Evolutionary conservation across 805 yeast species (phyloP).

Genomic region (Candida broadrunensis): DNA sequence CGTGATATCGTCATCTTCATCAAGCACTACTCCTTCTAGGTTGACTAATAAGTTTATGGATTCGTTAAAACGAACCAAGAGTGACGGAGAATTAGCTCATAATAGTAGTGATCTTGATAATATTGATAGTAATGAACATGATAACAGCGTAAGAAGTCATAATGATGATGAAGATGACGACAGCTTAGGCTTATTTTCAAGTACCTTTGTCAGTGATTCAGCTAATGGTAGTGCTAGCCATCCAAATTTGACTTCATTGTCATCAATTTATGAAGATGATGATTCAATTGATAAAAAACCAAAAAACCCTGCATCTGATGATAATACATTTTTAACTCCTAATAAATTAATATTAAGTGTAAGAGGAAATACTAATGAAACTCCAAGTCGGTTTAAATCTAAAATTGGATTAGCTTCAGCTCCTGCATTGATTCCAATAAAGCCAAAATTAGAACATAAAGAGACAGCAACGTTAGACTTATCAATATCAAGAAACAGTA

Average conservation of each 20-base stretch:
- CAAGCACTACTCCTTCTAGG: constrained; percentile 8
- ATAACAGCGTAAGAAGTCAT: constrained; percentile 6
- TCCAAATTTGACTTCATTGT: constrained; percentile 13
- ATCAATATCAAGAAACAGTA: neutral
- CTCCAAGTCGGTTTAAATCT: neutral
- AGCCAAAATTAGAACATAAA: constrained; percentile 3
- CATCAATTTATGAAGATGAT: constrained; percentile 25
- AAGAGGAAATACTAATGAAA: constrained; percentile 1
- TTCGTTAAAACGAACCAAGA: constrained; percentile 6
- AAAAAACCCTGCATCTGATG: constrained; percentile 2
- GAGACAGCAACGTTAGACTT: neutral
- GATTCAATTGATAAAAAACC: neutral
- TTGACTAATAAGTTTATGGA: constrained; percentile 14
- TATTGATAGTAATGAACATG: constrained; percentile 5
- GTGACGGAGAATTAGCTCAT: neutral
- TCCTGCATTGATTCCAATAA: constrained; percentile 7
- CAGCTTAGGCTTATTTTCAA: neutral
- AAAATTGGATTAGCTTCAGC: constrained; percentile 5
- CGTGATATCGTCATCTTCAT: neutral
- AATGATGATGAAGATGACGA: neutral
- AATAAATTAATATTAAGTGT: constrained; percentile 17
- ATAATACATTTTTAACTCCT: constrained; percentile 29
- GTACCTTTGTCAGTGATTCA: neutral
- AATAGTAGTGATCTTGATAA: constrained; percentile 2
- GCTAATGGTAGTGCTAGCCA: constrained; percentile 2